Evolutionary conservation across 805 yeast genomes (phyloP).

Genomic region (Maudiozyma turicensis): DNA sequence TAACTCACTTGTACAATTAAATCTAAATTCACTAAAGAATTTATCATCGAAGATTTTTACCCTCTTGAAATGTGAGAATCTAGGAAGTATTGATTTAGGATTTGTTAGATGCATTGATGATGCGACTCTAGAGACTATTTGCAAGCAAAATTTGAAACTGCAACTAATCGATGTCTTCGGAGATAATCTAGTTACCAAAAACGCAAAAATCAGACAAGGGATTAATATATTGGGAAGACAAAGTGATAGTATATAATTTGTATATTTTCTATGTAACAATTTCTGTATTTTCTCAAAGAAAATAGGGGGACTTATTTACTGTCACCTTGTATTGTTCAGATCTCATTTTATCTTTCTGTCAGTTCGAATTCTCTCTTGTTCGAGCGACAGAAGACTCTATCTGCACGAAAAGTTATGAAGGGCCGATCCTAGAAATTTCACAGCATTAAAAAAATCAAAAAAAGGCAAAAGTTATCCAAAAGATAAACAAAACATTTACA

Average conservation of each 20-base stretch:
- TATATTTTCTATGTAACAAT: background rate
- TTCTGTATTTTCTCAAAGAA: background rate
- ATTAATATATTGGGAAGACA: slow-evolving; percentile 66
- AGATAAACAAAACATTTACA: no score
- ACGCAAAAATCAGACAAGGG: slow-evolving; percentile 43
- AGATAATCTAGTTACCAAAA: slow-evolving; percentile 53
- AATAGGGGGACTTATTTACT: no score
- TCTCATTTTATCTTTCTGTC: no score
- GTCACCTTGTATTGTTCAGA: no score
- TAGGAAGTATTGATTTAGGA: slow-evolving; percentile 66
- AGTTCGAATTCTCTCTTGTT: no score
- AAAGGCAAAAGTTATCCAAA: no score
- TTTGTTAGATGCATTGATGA: slow-evolving; percentile 74
- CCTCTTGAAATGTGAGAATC: slow-evolving; percentile 43
- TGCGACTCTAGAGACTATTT: slow-evolving; percentile 45
- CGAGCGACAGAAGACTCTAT: no score
- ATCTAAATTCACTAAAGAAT: slow-evolving; percentile 60
- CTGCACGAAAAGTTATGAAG: no score
- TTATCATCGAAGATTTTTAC: slow-evolving; percentile 44
- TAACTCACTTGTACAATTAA: slow-evolving; percentile 56
- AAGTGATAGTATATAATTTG: slow-evolving; percentile 42
- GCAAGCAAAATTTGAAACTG: slow-evolving; percentile 51
- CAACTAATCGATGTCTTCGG: slow-evolving; percentile 74
- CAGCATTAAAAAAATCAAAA: no score
- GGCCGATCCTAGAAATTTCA: no score